phyloP scores from a whole-genome alignment of 2,329 filamentous ascomycete species.

The Aspergillus costaricaensis region DNA sequence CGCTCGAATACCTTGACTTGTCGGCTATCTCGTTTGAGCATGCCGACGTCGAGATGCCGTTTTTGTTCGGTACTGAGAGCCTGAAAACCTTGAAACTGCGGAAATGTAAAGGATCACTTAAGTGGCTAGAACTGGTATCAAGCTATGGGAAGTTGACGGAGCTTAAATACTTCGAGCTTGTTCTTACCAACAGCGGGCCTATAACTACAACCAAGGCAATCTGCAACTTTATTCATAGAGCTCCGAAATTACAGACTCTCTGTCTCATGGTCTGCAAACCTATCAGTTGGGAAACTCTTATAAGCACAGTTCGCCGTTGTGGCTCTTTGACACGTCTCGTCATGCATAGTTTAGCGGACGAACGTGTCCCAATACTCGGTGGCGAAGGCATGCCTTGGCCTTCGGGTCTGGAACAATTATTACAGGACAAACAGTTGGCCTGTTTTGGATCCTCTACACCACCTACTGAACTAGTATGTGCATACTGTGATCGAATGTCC shows the following conservation, averaged over 20 bases:
- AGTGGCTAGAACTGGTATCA: neutral
- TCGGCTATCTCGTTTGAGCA: neutral
- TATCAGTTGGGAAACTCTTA: neutral
- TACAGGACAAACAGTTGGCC: neutral
- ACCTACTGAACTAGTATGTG: neutral
- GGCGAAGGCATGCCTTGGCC: neutral
- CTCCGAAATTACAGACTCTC: neutral
- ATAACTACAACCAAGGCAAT: neutral
- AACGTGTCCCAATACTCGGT: neutral
- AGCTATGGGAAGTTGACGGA: neutral
- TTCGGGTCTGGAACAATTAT: neutral
- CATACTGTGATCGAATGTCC: neutral
- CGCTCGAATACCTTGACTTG: neutral
- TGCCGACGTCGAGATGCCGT: neutral
- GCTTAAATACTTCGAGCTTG: neutral
- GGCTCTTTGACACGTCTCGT: neutral
- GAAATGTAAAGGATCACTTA: neutral
- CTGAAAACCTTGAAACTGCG: neutral
- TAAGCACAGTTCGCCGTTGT: no score
- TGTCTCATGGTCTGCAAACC: neutral
- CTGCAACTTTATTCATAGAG: neutral
- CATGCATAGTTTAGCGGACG: neutral
- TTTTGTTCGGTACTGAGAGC: neutral
- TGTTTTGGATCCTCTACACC: neutral
- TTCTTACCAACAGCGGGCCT: no score